phyloP scores from a whole-genome alignment of 1,284 basidiomycete genomes.

The Taiwanofungus camphoratus region DNA sequence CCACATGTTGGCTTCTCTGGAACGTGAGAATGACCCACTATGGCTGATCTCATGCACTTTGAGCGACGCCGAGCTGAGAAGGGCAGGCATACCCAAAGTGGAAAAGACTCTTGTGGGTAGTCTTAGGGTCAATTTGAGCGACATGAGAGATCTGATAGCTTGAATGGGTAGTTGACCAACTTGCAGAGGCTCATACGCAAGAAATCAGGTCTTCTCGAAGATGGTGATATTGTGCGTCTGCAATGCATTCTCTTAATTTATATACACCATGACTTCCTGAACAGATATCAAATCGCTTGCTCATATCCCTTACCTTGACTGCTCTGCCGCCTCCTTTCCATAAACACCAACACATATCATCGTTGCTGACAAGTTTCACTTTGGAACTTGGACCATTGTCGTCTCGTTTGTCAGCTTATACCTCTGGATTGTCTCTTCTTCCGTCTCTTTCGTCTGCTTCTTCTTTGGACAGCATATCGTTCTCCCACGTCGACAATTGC shows the following conservation, averaged over 20 bases:
- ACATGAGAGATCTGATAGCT: background rate
- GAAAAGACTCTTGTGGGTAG: conserved; percentile 41
- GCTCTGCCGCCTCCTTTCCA: conserved; percentile 33
- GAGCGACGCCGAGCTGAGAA: conserved; percentile 36
- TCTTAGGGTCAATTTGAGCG: background rate
- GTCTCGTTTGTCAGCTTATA: conserved; percentile 34
- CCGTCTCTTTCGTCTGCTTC: conserved; percentile 22
- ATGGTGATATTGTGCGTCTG: conserved; percentile 33
- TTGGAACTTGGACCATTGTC: conserved; percentile 34
- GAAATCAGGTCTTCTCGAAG: conserved; percentile 40
- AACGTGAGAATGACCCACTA: conserved; percentile 41
- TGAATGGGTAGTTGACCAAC: conserved; percentile 11
- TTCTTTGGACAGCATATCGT: conserved; percentile 29
- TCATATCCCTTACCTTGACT: conserved; percentile 42
- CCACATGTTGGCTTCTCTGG: conserved; percentile 32
- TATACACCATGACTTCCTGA: conserved; percentile 1
- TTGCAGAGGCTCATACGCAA: conserved; percentile 42
- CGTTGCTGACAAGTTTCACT: conserved; percentile 30
- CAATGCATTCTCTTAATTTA: conserved; percentile 10
- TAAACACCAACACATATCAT: conserved; percentile 28
- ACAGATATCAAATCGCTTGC: conserved; percentile 54
- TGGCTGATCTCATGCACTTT: conserved; percentile 27
- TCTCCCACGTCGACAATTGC: conserved; percentile 48
- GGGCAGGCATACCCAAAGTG: conserved; percentile 38
- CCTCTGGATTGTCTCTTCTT: conserved; percentile 37